Conservation (phyloP, 176 grass and related monocot species). For the Aegilops tauschii region DNA sequence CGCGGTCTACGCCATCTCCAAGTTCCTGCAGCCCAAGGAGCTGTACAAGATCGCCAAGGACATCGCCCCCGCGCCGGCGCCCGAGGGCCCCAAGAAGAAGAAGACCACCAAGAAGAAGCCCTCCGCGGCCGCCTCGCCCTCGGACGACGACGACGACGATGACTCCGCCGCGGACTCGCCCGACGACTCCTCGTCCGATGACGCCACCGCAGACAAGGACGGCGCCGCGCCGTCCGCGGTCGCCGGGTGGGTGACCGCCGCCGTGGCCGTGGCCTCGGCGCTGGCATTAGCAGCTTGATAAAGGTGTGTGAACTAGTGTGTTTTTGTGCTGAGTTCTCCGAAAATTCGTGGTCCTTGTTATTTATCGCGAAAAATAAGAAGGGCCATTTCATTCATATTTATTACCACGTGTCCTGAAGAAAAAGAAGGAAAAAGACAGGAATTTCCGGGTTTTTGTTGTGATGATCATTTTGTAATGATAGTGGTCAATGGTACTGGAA, state of each 20-base stretch:
- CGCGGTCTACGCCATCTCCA: constrained; percentile 53
- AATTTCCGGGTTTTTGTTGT: constrained; percentile 24
- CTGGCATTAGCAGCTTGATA: constrained; percentile 28
- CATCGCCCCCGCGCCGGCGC: constrained; percentile 41
- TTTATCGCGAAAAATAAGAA: constrained; percentile 43
- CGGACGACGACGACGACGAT: constrained; percentile 25
- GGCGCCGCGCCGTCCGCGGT: constrained; percentile 8
- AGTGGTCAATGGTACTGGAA: constrained; percentile 34
- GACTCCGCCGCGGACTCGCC: constrained; percentile 29
- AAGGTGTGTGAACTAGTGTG: constrained; percentile 11
- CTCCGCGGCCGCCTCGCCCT: constrained; percentile 14
- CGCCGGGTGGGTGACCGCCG: constrained; percentile 1
- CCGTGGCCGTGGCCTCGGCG: not conserved
- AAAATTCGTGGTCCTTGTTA: constrained; percentile 23
- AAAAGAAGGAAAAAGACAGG: not conserved
- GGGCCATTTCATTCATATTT: constrained; percentile 26
- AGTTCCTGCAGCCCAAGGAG: constrained; percentile 76
- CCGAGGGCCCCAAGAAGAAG: constrained; percentile 42
- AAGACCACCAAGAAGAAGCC: constrained; percentile 54
- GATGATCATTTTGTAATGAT: constrained; percentile 48
- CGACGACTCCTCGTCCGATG: constrained; percentile 3
- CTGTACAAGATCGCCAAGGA: constrained; percentile 46
- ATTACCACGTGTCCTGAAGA: not conserved
- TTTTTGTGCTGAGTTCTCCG: not conserved
- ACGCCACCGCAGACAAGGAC: constrained; percentile 44